phyloP scores from a whole-genome alignment of 2,329 filamentous ascomycete species.

The Diaporthe sp. region DNA sequence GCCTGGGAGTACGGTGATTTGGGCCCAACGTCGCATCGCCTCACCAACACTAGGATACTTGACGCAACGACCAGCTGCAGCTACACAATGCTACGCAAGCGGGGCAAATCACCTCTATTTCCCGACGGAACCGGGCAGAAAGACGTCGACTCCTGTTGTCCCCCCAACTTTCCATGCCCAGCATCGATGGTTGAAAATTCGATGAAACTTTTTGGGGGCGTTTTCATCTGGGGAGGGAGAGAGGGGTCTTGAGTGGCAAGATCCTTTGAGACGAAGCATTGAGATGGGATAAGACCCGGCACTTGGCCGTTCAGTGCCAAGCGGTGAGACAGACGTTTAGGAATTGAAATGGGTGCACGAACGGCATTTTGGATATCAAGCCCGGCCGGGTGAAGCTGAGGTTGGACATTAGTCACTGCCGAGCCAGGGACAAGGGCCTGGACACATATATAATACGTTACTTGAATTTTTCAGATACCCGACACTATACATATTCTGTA shows the following conservation, averaged over 20 bases:
- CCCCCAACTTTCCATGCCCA: not conserved
- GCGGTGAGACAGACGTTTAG: not conserved
- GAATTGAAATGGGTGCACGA: conserved; percentile 1
- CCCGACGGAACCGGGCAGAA: conserved; percentile 1
- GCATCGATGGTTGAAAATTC: conserved; percentile 16
- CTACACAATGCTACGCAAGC: not conserved
- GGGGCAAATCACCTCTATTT: not conserved
- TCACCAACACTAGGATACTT: conserved; percentile 9
- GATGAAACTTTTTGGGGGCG: conserved; percentile 28
- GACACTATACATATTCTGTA: conserved; percentile 32
- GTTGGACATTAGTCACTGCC: conserved; percentile 33
- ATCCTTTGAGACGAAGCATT: conserved; percentile 14
- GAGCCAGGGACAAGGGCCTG: conserved; percentile 32
- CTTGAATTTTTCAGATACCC: conserved; percentile 40
- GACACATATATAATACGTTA: conserved; percentile 41
- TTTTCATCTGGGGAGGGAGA: conserved; percentile 28
- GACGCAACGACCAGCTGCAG: conserved; percentile 16
- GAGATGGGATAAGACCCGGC: conserved; percentile 7
- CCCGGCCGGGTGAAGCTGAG: conserved; percentile 17
- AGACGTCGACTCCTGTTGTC: not conserved
- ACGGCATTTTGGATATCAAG: conserved; percentile 24
- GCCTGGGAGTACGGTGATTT: conserved; percentile 6
- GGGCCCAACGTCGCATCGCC: conserved; percentile 14
- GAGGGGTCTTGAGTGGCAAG: conserved; percentile 13
- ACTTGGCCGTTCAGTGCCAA: conserved; percentile 15